phyloP scores from a whole-genome alignment of 129 eudicot species.

The Ambrosia artemisiifolia region DNA sequence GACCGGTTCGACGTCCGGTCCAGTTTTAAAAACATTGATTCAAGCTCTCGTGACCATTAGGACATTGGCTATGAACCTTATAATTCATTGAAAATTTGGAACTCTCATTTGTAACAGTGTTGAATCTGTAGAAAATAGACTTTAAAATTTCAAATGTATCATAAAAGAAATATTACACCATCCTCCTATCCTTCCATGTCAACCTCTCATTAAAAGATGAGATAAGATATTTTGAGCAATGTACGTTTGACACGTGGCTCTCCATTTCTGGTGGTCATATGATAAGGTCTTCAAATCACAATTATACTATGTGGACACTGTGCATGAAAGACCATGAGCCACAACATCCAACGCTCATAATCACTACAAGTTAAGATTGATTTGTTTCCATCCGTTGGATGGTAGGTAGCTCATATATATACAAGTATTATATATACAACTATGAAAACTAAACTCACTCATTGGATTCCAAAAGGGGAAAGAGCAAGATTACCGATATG shows the following conservation, averaged over 20 bases:
- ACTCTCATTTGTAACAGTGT: no score
- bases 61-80: no score
- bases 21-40: no score
- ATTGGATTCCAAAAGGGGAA: not conserved
- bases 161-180: conserved; percentile 1
- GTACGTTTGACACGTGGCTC: conserved; percentile 40
- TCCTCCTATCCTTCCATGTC: conserved; percentile 12
- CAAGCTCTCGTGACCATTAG: no score
- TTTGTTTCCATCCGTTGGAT: conserved; percentile 27
- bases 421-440: conserved; percentile 18
- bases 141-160: not conserved
- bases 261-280: conserved; percentile 12
- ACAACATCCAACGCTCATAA: conserved; percentile 28
- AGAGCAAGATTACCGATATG: conserved; percentile 24
- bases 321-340: conserved; percentile 25
- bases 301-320: conserved; percentile 30
- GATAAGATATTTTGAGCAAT: conserved; percentile 42
- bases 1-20: no score
- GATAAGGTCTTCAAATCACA: conserved; percentile 34
- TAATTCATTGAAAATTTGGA: no score
- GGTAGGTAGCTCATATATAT: not conserved
- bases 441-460: conserved; percentile 9
- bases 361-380: not conserved
- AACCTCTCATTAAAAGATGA: conserved; percentile 36
- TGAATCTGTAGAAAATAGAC: no score